These are phyloP conservation scores for Spatholobus suberectus DNA, from an alignment of 306 rosid genomes.

Conservation along the genomic window DNA sequence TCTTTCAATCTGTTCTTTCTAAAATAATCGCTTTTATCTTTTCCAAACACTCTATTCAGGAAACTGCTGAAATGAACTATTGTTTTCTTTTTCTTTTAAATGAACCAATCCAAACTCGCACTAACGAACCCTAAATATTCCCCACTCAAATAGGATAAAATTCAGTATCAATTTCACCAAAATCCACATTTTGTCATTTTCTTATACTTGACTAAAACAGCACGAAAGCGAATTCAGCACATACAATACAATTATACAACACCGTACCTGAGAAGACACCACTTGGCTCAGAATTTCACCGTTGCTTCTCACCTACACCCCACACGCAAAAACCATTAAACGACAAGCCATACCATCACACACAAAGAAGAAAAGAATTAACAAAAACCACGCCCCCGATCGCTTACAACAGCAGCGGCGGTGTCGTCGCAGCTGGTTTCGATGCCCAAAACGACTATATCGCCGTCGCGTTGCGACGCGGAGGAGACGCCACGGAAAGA, in stretches of 20 bases:
- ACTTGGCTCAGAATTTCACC: constrained; percentile 95
- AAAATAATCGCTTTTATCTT: neutral
- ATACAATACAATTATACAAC: neutral
- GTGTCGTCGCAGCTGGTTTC: constrained; percentile 99
- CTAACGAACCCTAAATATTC: neutral
- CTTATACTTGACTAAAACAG: neutral
- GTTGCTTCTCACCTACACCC: constrained; percentile 70
- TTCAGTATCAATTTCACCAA: neutral
- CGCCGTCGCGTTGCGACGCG: constrained; percentile 40
- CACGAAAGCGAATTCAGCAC: constrained; percentile 3
- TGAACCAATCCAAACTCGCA: neutral
- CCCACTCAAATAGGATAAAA: neutral
- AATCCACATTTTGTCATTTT: neutral
- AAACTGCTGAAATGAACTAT: neutral
- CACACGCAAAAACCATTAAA: constrained; percentile 15
- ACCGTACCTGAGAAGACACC: constrained; percentile 85
- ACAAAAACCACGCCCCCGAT: neutral
- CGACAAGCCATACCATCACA: constrained; percentile 8
- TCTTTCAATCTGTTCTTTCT: neutral
- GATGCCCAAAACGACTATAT: constrained; percentile 78
- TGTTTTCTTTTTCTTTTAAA: neutral
- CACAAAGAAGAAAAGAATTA: neutral
- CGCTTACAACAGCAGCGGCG: constrained; percentile 85
- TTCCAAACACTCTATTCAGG: neutral
- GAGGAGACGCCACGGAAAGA: constrained; percentile 9